A percentile compares a stretch with the other conserved stretches of the same genome.
phyloP scores from a whole-genome alignment of 345 rosid genomes.

The Zanthoxylum bungeanum region DNA sequence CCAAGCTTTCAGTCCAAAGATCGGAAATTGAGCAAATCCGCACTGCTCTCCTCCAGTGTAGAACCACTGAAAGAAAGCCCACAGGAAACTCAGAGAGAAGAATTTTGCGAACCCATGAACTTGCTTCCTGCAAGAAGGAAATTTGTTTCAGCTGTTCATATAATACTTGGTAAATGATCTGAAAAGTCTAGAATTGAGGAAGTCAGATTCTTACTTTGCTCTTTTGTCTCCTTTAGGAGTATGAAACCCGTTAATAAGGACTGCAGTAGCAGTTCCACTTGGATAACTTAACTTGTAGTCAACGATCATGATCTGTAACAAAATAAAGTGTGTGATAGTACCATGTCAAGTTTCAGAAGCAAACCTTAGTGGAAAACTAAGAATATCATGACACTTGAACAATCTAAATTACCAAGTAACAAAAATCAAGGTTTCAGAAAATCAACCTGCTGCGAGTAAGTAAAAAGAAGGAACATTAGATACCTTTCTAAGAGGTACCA shows the following conservation, averaged over 20 bases:
- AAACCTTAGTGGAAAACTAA: no score
- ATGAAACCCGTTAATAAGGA: constrained; percentile 86
- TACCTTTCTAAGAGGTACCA: constrained; percentile 91
- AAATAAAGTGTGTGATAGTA: no score
- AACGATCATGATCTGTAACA: constrained; percentile 74
- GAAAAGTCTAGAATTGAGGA: constrained; percentile 9
- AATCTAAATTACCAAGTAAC: neutral
- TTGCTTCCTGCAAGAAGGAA: constrained; percentile 59
- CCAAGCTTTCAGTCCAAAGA: constrained; percentile 80
- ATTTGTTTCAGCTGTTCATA: neutral
- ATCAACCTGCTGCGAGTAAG: neutral
- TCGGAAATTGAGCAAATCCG: constrained; percentile 77
- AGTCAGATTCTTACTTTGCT: constrained; percentile 55
- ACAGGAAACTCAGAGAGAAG: constrained; percentile 66
- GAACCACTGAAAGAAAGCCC: constrained; percentile 94
- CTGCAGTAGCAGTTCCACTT: constrained; percentile 93
- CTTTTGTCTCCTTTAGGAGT: constrained; percentile 63
- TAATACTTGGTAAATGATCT: neutral
- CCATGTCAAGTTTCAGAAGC: no score
- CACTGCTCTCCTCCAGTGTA: constrained; percentile 63
- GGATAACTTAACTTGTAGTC: constrained; percentile 83
- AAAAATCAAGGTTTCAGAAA: no score
- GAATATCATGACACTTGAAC: neutral
- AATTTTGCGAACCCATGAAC: constrained; percentile 63
- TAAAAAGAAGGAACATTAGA: neutral